These are phyloP conservation scores for Cercospora beticola DNA, from an alignment of 2,329 filamentous ascomycete genomes.

Conservation along the genomic window DNA sequence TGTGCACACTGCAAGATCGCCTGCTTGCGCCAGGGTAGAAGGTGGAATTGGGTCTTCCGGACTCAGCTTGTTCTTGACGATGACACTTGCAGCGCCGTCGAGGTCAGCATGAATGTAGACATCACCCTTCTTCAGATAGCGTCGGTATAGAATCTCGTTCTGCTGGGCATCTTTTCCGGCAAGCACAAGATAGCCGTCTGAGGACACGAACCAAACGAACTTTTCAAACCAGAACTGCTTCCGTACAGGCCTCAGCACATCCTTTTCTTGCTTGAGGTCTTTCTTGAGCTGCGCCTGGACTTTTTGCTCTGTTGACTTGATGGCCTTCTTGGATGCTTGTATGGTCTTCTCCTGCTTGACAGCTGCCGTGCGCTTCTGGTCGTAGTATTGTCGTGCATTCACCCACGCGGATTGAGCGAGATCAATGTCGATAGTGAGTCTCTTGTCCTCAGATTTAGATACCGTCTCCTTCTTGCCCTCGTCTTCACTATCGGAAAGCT, in stretches of 20 bases:
- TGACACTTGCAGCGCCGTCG: conserved; percentile 75
- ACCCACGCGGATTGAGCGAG: conserved; percentile 79
- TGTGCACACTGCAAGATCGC: conserved; percentile 77
- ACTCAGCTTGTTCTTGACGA: conserved; percentile 83
- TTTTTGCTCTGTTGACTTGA: conserved; percentile 89
- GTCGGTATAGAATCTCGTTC: conserved; percentile 86
- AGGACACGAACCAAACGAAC: conserved; percentile 92
- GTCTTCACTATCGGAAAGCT: conserved; percentile 61
- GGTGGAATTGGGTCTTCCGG: conserved; percentile 87
- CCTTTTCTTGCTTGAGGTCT: conserved; percentile 87
- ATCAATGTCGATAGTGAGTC: conserved; percentile 78
- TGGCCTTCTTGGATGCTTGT: conserved; percentile 74
- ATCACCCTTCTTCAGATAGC: conserved; percentile 83
- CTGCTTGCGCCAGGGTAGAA: conserved; percentile 86
- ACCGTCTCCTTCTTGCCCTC: conserved; percentile 47
- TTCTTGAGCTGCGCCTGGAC: conserved; percentile 83
- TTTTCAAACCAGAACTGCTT: conserved; percentile 96
- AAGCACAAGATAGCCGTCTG: conserved; percentile 89
- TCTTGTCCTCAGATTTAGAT: conserved; percentile 40
- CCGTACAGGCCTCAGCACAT: conserved; percentile 76
- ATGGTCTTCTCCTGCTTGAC: conserved; percentile 85
- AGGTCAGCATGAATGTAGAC: conserved; percentile 90
- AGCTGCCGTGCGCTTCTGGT: conserved; percentile 78
- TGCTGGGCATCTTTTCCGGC: conserved; percentile 84
- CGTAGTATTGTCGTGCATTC: conserved; percentile 90